Percentiles rank a stretch among this genome's conserved stretches.
Conservation (phyloP, 345 rosid species). For the Leavenworthia alabamica region DNA sequence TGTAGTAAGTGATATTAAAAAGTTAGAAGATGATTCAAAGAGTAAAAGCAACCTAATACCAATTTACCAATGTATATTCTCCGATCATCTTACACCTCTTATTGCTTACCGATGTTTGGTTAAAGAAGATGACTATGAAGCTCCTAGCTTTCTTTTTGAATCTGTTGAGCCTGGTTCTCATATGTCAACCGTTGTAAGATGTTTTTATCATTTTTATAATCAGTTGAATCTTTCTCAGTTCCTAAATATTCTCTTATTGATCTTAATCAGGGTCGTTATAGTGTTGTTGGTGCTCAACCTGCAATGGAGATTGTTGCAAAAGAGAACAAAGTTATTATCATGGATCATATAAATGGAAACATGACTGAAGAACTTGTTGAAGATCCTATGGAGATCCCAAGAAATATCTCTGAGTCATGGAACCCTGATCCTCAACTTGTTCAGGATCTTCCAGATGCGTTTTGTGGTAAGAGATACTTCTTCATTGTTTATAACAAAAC, state of each 20-base stretch:
- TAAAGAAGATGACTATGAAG: slow-evolving; percentile 72
- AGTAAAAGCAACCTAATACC: slow-evolving; percentile 66
- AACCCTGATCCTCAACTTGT: slow-evolving; percentile 63
- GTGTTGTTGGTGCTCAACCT: slow-evolving; percentile 85
- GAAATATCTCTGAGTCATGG: slow-evolving; percentile 65
- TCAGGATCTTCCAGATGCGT: slow-evolving; percentile 72
- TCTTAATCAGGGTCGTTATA: slow-evolving; percentile 60
- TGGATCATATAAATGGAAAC: slow-evolving; percentile 58
- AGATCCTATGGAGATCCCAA: slow-evolving; percentile 73
- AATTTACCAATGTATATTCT: slow-evolving; percentile 59
- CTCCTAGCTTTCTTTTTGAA: slow-evolving; percentile 87
- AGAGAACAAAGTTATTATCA: slow-evolving; percentile 56
- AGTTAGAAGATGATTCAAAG: slow-evolving; percentile 55
- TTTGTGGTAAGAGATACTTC: slow-evolving; percentile 52
- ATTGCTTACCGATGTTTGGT: slow-evolving; percentile 85
- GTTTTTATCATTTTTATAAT: background rate
- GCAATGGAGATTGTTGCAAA: slow-evolving; percentile 67
- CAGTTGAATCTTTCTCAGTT: background rate
- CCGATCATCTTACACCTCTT: slow-evolving; percentile 86
- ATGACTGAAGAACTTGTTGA: slow-evolving; percentile 57
- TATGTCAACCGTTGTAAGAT: slow-evolving; percentile 54
- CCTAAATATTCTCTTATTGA: background rate
- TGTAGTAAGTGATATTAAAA: slow-evolving; percentile 40
- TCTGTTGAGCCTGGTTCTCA: slow-evolving; percentile 66
- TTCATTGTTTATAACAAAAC: background rate